Evolutionary conservation across 192 early-diverging fungal genomes (phyloP), one percentile per base, ranked within the genome.

Genomic region (Radiomyces spectabilis): DNA sequence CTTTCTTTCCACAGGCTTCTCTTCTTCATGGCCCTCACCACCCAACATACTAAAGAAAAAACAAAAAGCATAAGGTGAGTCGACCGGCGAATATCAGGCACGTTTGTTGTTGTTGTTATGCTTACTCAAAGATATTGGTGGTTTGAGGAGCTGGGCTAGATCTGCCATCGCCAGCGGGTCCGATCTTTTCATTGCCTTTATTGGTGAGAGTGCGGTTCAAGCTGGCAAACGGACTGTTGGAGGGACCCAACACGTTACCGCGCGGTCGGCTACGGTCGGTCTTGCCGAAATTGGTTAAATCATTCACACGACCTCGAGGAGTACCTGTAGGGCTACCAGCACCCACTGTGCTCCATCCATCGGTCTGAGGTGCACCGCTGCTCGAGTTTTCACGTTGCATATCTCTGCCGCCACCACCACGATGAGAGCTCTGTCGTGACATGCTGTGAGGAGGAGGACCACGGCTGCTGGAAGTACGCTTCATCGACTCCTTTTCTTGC

Each of bases 201-300:
- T 63, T 63, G 5, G 52, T 29, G 7, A 42, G 29, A 12, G 31
- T 18, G 5, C 58, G 58, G 13, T 22, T 40, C 44, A 68, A 53
- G 27, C 43, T 55, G 27, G 51, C 47, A 27, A 61, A 61, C 7
- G 53, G 65, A 34, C 59, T 61, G 39, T 29, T 52, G 19, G 41
- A 57, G 27, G 83, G 75, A 51, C 87, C 79, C 33, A 84, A 70
- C 31, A 71, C 76, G n/a, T 71, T 54, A 7, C 59, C 55, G 31
- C 66, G 56, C 37, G 65, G 52, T 63, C 82, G 80, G 57, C 74
- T 73, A 42, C 79, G 75, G 34, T 72, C 70, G 1, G 86, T 66
- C 45, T 87, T 77, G 32, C 92, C 92, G 69, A 94, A 92, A 37
- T 75, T 73, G 19, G 80, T 72, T 35, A 92, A 54, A 52, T 94